Evolutionary conservation across 169 alveolate genomes (phyloP).

Genomic region (Perkinsus marinus): DNA sequence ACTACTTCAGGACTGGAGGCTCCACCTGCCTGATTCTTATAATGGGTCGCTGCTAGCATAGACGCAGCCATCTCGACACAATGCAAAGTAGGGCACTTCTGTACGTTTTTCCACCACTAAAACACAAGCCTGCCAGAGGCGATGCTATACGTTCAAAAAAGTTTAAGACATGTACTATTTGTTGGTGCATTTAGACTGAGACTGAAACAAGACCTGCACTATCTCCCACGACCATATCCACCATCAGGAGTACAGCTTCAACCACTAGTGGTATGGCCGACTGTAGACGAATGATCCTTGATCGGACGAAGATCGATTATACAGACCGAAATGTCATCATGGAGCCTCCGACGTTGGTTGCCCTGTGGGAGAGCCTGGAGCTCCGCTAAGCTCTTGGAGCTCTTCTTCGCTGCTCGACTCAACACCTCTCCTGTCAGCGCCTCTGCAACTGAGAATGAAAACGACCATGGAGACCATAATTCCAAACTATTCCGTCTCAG

Average conservation of each 20-base stretch:
- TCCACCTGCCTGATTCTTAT: neutral
- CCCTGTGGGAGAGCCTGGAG: neutral
- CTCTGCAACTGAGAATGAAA: neutral
- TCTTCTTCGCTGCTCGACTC: conserved; percentile 1
- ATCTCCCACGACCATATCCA: too few relatives aligned
- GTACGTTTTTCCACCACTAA: too few relatives aligned
- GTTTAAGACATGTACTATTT: neutral
- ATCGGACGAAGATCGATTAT: conserved; percentile 8
- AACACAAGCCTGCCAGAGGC: neutral
- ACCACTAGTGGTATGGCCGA: too few relatives aligned
- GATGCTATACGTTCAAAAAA: neutral
- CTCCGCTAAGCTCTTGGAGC: neutral
- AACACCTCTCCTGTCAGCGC: conserved; percentile 10
- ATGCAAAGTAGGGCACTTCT: neutral
- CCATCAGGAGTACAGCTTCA: too few relatives aligned
- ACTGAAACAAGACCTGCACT: neutral
- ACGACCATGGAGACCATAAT: too few relatives aligned
- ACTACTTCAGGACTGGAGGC: neutral
- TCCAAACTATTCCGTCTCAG: too few relatives aligned
- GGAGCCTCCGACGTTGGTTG: conserved; percentile 5
- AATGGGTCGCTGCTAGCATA: neutral
- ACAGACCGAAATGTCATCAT: conserved; percentile 19
- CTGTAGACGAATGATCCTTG: too few relatives aligned
- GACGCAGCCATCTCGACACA: neutral
- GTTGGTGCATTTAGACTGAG: neutral